These are phyloP conservation scores for Thelonectria discophora DNA, from an alignment of 2,329 filamentous ascomycete genomes.

Conservation along the genomic window DNA sequence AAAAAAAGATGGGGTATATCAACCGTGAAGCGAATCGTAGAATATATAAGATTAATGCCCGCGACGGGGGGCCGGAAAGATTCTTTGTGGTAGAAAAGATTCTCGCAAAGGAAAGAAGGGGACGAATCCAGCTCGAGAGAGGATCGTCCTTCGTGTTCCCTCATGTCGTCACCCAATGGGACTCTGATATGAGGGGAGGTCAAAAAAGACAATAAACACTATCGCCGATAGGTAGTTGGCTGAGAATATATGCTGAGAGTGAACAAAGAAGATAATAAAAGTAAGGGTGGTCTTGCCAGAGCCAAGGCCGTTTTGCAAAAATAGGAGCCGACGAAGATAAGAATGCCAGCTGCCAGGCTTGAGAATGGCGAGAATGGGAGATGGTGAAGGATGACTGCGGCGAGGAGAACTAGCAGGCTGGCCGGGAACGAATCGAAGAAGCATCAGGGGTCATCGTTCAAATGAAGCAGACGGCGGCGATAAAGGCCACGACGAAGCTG, in stretches of 20 bases:
- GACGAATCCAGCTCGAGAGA: constrained; percentile 11
- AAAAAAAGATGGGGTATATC: constrained; percentile 43
- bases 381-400: constrained; percentile 19
- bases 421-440: constrained; percentile 30
- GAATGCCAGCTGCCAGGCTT: constrained; percentile 37
- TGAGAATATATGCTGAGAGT: constrained; percentile 41
- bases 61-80: constrained; percentile 30
- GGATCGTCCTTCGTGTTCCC: constrained; percentile 26
- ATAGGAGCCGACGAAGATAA: constrained; percentile 33
- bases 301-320: constrained; percentile 20
- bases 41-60: constrained; percentile 41
- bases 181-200: constrained; percentile 11
- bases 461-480: constrained; percentile 61
- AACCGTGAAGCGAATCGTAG: constrained; percentile 43
- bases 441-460: constrained; percentile 38
- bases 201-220: constrained; percentile 47
- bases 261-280: constrained; percentile 33
- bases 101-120: constrained; percentile 26
- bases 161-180: constrained; percentile 7
- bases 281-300: constrained; percentile 14
- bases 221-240: constrained; percentile 45
- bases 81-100: constrained; percentile 13
- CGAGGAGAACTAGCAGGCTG: constrained; percentile 27
- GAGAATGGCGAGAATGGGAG: constrained; percentile 19
- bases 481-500: constrained; percentile 64